Percentiles rank a stretch among this genome's conserved stretches.
These are phyloP conservation scores for Hortiboletus campestris DNA, from an alignment of 768 basidiomycete genomes.

Conservation along the genomic window DNA sequence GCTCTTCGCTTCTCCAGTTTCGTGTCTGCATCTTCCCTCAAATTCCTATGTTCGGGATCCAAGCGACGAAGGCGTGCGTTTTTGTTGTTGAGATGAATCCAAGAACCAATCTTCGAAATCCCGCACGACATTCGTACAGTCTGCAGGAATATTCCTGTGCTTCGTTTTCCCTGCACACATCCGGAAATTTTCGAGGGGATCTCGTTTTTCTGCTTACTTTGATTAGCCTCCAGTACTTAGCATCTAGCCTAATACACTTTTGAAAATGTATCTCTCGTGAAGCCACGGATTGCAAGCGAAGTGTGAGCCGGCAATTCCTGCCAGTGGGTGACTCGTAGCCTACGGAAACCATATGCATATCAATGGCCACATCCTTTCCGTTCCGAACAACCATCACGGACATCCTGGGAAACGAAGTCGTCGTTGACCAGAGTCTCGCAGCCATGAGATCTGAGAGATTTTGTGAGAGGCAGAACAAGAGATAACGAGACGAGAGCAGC, in stretches of 20 bases:
- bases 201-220: neutral
- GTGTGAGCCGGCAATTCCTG: neutral
- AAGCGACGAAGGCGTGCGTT: neutral
- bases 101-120: constrained; percentile 5
- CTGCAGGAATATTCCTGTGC: neutral
- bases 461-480: too few species aligned
- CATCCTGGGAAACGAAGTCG: neutral
- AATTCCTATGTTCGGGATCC: neutral
- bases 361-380: too few species aligned
- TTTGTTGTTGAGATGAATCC: neutral
- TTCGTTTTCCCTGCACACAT: neutral
- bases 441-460: too few species aligned
- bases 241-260: too few species aligned
- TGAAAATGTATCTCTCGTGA: neutral
- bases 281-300: too few species aligned
- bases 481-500: neutral
- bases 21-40: neutral
- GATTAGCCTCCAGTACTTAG: neutral
- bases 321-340: neutral
- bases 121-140: neutral
- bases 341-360: too few species aligned
- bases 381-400: too few species aligned
- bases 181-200: neutral
- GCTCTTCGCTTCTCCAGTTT: neutral
- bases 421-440: too few species aligned